phyloP scores from a whole-genome alignment of 768 basidiomycete species.

The Rhizopogon vinicolor region DNA sequence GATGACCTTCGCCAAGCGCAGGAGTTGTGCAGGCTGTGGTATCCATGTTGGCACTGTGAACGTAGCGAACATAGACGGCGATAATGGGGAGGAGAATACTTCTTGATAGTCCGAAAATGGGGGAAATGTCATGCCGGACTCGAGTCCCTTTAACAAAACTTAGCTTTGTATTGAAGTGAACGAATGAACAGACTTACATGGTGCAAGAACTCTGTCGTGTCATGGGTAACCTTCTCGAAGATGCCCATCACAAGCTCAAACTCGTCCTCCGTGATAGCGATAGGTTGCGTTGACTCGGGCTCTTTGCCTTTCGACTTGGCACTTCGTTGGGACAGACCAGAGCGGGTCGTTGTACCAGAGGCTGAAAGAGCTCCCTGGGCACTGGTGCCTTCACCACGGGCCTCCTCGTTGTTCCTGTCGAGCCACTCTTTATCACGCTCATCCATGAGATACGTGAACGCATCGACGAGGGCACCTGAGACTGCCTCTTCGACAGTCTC shows the following conservation, averaged over 20 bases:
- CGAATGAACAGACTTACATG: conserved; percentile 48
- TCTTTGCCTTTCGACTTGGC: conserved; percentile 85
- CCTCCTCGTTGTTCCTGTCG: conserved; percentile 84
- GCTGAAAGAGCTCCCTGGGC: conserved; percentile 63
- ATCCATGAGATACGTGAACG: conserved; percentile 91
- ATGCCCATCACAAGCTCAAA: conserved; percentile 96
- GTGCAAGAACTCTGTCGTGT: conserved; percentile 86
- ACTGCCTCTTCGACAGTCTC: conserved; percentile 80
- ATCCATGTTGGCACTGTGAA: conserved; percentile 67
- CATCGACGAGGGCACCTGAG: conserved; percentile 57
- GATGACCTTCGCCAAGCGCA: conserved; percentile 64
- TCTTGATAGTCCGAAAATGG: conserved; percentile 72
- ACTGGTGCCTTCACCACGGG: conserved; percentile 81
- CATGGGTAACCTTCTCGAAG: conserved; percentile 87
- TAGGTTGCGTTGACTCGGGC: conserved; percentile 57
- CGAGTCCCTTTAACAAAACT: conserved; percentile 43
- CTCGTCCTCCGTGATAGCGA: conserved; percentile 82
- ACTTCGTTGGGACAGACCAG: conserved; percentile 49
- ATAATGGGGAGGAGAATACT: conserved; percentile 55
- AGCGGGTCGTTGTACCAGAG: conserved; percentile 46
- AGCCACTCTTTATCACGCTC: conserved; percentile 96
- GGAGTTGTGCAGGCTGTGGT: conserved; percentile 55
- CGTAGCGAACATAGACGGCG: conserved; percentile 61
- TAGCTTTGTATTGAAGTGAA: not conserved
- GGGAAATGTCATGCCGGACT: conserved; percentile 66